Evolutionary conservation across 805 yeast genomes (phyloP).

Genomic region (Kurtzmaniella cleridarum): DNA sequence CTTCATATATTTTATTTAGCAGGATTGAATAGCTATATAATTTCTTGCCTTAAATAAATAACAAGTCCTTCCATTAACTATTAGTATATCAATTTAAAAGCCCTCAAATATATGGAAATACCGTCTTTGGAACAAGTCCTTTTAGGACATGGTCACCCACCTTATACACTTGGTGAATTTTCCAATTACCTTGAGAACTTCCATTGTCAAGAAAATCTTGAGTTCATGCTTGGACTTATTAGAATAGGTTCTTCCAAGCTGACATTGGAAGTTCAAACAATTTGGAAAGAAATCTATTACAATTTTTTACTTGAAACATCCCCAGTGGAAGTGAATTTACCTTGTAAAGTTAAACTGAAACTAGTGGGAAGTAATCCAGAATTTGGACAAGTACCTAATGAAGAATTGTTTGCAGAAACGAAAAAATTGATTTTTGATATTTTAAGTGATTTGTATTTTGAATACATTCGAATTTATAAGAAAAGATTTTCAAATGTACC

Average conservation of each 20-base stretch:
- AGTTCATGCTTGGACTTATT: conserved; percentile 24
- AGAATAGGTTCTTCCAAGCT: conserved; percentile 6
- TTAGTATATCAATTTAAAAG: too few relatives aligned
- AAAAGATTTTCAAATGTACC: conserved; percentile 8
- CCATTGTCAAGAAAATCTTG: conserved; percentile 35
- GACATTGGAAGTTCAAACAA: conserved; percentile 7
- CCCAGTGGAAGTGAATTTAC: conserved; percentile 29
- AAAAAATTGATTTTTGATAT: conserved; percentile 23
- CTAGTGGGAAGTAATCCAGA: conserved; percentile 7
- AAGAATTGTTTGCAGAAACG: conserved; percentile 8
- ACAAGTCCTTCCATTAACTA: too few relatives aligned
- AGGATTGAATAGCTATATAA: too few relatives aligned
- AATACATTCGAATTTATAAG: conserved; percentile 14
- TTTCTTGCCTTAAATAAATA: too few relatives aligned
- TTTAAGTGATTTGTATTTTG: conserved; percentile 26
- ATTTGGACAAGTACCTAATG: not conserved
- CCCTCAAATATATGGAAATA: not conserved
- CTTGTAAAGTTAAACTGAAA: conserved; percentile 16
- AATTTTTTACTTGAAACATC: conserved; percentile 23
- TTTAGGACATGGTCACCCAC: not conserved
- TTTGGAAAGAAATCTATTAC: conserved; percentile 24
- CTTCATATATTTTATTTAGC: too few relatives aligned
- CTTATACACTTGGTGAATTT: conserved; percentile 11
- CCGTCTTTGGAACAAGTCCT: conserved; percentile 2
- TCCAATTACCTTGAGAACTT: conserved; percentile 18